These are phyloP conservation scores for Athelia psychrophila DNA, from an alignment of 1,284 basidiomycete species.

Conservation along the genomic window DNA sequence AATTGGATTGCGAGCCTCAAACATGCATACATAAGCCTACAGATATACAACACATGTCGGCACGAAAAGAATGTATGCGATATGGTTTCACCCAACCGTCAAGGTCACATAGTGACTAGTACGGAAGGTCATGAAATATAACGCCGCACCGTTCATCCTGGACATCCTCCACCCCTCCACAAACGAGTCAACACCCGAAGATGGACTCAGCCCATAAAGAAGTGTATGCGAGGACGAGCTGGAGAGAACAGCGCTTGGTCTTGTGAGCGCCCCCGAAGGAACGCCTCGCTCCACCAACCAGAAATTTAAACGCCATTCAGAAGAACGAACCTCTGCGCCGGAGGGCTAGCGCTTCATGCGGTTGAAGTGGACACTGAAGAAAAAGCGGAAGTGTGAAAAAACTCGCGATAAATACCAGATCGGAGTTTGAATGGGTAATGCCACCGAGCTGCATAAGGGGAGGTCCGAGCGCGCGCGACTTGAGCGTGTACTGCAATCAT, in stretches of 20 bases:
- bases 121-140: slow-evolving; percentile 3
- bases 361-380: slow-evolving; percentile 4
- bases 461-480: not conserved
- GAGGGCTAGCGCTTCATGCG: slow-evolving; percentile 4
- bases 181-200: slow-evolving; percentile 1
- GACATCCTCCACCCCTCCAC: not conserved
- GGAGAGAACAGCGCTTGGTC: slow-evolving; percentile 1
- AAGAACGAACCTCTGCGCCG: slow-evolving; percentile 4
- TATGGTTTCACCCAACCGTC: slow-evolving; percentile 6
- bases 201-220: slow-evolving; percentile 1
- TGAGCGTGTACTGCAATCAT: not conserved
- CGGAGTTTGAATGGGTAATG: not conserved
- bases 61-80: not conserved
- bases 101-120: slow-evolving; percentile 5
- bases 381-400: not conserved
- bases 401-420: not conserved
- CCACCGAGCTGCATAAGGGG: not conserved
- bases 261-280: slow-evolving; percentile 4
- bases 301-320: slow-evolving; percentile 4
- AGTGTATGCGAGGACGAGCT: not conserved
- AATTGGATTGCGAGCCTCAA: too few relatives aligned
- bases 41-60: too few relatives aligned
- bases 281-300: slow-evolving; percentile 5
- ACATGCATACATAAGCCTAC: too few relatives aligned
- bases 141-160: not conserved